Conservation (phyloP, 2,329 filamentous ascomycete species). For the Trichophyton simii region DNA sequence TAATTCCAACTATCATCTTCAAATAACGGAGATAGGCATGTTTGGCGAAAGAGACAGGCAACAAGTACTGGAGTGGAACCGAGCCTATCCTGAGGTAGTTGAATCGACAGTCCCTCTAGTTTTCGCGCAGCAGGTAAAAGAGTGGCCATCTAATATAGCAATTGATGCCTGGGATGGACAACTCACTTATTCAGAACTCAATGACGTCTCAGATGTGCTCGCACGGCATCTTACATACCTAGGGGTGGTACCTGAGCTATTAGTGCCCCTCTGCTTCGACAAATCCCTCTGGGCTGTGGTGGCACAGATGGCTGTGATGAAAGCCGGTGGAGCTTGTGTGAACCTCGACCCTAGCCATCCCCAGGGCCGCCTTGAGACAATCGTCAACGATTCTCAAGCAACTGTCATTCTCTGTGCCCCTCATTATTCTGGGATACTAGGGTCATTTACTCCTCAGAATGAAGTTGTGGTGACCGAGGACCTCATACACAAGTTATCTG, state of each 20-base stretch:
- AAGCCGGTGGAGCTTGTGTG: neutral
- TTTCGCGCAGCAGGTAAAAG: neutral
- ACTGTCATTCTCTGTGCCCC: slow-evolving; percentile 45
- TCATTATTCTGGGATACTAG: neutral
- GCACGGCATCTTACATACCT: slow-evolving; percentile 23
- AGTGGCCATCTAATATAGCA: slow-evolving; percentile 21
- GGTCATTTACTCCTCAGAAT: neutral
- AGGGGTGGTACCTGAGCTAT: slow-evolving; percentile 25
- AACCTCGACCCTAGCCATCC: neutral
- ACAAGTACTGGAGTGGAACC: neutral
- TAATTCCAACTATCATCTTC: slow-evolving; percentile 13
- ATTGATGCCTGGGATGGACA: slow-evolving; percentile 21
- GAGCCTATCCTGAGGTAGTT: slow-evolving; percentile 28
- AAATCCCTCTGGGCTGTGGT: slow-evolving; percentile 12
- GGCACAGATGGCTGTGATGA: slow-evolving; percentile 1
- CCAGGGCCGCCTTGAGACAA: neutral
- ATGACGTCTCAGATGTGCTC: slow-evolving; percentile 26
- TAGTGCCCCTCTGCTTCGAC: slow-evolving; percentile 12
- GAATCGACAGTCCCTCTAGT: slow-evolving; percentile 21
- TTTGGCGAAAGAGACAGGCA: slow-evolving; percentile 21
- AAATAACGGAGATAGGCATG: slow-evolving; percentile 11
- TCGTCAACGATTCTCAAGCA: slow-evolving; percentile 41
- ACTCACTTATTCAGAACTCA: slow-evolving; percentile 27
- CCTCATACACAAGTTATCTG: slow-evolving; percentile 26
- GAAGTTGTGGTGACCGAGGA: neutral